A percentile compares a stretch with the other conserved stretches of the same genome.
Conservation (phyloP, 768 basidiomycete species). For the Pisolithus microcarpus region DNA sequence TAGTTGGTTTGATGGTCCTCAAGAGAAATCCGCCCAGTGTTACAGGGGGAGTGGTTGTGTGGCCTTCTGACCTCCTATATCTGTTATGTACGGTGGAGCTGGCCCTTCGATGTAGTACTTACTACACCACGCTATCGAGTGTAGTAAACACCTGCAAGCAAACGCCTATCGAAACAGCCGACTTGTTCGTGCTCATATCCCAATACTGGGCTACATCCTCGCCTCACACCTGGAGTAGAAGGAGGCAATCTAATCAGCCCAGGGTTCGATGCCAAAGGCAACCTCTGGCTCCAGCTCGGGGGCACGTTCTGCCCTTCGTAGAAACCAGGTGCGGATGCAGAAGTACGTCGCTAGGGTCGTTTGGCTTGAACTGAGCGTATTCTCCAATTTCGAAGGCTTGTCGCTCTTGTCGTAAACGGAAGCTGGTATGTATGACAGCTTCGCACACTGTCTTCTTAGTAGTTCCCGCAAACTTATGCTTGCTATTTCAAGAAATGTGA, state of each 20-base stretch:
- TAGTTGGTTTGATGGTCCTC: neutral
- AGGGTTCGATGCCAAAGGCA: conserved; percentile 59
- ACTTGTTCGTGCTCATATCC: neutral
- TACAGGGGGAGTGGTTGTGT: too few species aligned
- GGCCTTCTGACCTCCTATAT: neutral
- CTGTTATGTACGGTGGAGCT: too few species aligned
- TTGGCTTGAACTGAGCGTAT: conserved; percentile 7
- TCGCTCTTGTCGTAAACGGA: conserved; percentile 75
- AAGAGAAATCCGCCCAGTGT: neutral
- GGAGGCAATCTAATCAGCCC: too few species aligned
- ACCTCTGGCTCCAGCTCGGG: conserved; percentile 28
- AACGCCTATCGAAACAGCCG: neutral
- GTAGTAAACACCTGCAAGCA: neutral
- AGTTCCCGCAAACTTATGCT: conserved; percentile 2
- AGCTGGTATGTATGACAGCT: conserved; percentile 50
- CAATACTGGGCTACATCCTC: neutral
- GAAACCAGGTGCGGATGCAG: conserved; percentile 58
- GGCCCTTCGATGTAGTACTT: too few species aligned
- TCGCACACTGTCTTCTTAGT: neutral
- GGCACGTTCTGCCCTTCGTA: conserved; percentile 59
- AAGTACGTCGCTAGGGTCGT: neutral
- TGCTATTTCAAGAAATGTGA: conserved; percentile 66
- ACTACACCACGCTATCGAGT: neutral
- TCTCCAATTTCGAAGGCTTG: conserved; percentile 47
- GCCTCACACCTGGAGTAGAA: neutral